Conservation (phyloP, 352 stramenopile genomes). For the Phytophthora megakarya region DNA sequence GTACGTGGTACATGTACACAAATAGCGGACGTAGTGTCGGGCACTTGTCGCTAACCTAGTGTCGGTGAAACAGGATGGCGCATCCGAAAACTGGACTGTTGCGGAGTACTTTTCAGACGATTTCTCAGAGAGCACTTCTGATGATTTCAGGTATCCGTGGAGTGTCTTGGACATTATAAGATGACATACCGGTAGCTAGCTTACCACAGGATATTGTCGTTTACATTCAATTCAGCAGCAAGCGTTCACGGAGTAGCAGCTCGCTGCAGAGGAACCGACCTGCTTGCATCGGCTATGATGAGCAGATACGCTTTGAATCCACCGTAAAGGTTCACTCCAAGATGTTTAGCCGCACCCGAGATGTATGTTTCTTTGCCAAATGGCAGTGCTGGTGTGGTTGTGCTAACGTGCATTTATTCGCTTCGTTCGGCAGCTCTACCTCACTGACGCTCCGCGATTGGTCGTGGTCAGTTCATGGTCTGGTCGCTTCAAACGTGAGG, state of each 20-base stretch:
- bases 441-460: conserved; percentile 74
- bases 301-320: conserved; percentile 70
- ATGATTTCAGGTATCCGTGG: conserved; percentile 53
- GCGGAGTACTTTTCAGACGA: conserved; percentile 83
- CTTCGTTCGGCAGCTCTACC: conserved; percentile 49
- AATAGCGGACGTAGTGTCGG: neutral
- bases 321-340: conserved; percentile 80
- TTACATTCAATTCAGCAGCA: conserved; percentile 25
- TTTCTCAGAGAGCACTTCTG: conserved; percentile 77
- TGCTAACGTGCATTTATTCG: conserved; percentile 3
- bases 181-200: too few relatives aligned
- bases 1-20: too few relatives aligned
- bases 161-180: neutral
- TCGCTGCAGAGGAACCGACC: conserved; percentile 56
- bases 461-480: conserved; percentile 73
- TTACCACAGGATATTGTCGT: neutral
- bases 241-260: conserved; percentile 68
- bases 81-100: conserved; percentile 78
- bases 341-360: conserved; percentile 78
- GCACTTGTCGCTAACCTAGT: conserved; percentile 1
- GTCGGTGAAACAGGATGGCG: conserved; percentile 55
- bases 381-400: neutral
- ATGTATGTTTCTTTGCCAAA: conserved; percentile 42
- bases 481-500: conserved; percentile 74
- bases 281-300: conserved; percentile 67